These are phyloP conservation scores for Hygrophorus russula DNA, from an alignment of 768 basidiomycete species.

Conservation along the genomic window DNA sequence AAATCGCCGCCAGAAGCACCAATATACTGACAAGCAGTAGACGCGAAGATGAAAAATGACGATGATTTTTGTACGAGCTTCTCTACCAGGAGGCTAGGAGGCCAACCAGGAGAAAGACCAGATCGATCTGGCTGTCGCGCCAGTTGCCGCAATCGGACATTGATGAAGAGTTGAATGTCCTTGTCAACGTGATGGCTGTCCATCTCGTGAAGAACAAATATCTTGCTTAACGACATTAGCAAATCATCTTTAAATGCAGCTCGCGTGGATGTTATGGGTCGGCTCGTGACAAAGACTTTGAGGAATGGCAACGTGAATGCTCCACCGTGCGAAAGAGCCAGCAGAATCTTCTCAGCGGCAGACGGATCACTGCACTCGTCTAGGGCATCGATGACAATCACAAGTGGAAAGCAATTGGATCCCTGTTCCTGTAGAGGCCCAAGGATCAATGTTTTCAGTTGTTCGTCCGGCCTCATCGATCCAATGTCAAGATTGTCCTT, in stretches of 20 bases:
- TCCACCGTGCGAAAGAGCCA: neutral
- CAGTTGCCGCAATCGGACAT: slow-evolving; percentile 8
- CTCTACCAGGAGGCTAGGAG: neutral
- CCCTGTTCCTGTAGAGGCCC: slow-evolving; percentile 7
- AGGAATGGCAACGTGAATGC: neutral
- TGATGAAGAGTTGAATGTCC: slow-evolving; percentile 13
- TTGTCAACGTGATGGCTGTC: slow-evolving; percentile 1
- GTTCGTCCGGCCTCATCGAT: slow-evolving; percentile 8
- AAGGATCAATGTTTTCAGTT: slow-evolving; percentile 15
- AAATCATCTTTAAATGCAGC: neutral
- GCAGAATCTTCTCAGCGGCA: neutral
- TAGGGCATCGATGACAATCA: slow-evolving; percentile 4
- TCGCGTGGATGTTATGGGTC: slow-evolving; percentile 9
- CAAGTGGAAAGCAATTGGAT: neutral
- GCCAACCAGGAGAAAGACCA: neutral
- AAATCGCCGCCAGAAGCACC: slow-evolving; percentile 1
- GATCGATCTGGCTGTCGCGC: slow-evolving; percentile 1
- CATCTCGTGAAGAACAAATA: slow-evolving; percentile 1
- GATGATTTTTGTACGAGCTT: slow-evolving; percentile 1
- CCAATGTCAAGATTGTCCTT: slow-evolving; percentile 12
- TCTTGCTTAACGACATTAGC: neutral
- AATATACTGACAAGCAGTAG: slow-evolving; percentile 10
- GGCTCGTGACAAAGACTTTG: slow-evolving; percentile 4
- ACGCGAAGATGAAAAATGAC: slow-evolving; percentile 1
- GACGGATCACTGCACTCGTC: slow-evolving; percentile 5